Percentiles rank a stretch among this genome's conserved stretches.
Conservation (phyloP, 768 basidiomycete species). For the Cystobasidium tubakii region DNA sequence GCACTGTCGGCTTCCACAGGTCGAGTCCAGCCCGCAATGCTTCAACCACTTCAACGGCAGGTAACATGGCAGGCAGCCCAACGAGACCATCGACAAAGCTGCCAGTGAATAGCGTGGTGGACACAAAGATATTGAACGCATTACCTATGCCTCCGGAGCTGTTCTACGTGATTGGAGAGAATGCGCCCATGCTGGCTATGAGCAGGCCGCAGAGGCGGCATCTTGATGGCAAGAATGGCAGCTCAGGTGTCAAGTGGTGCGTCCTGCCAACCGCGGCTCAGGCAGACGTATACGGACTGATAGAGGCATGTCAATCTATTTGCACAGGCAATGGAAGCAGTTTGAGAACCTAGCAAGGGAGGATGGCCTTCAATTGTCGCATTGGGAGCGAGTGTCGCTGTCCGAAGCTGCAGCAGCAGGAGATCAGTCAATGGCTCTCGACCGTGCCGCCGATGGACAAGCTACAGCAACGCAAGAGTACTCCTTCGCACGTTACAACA, state of each 20-base stretch:
- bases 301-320: too few species aligned
- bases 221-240: conserved; percentile 66
- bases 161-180: conserved; percentile 89
- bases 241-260: conserved; percentile 64
- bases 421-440: neutral
- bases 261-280: conserved; percentile 28
- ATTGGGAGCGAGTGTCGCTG: conserved; percentile 60
- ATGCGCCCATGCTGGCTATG: conserved; percentile 70
- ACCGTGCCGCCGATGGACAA: neutral
- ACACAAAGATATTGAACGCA: conserved; percentile 5
- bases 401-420: conserved; percentile 31
- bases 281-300: neutral
- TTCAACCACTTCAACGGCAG: neutral
- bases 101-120: neutral
- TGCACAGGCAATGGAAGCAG: conserved; percentile 68
- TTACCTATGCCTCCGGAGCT: conserved; percentile 74
- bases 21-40: neutral
- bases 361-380: conserved; percentile 65
- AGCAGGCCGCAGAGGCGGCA: conserved; percentile 78
- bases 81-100: conserved; percentile 1
- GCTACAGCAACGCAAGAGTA: conserved; percentile 51
- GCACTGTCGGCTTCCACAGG: neutral
- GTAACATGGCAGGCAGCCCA: neutral
- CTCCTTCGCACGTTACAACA: conserved; percentile 75
- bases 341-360: conserved; percentile 69